Evolutionary conservation across 1,284 basidiomycete genomes (phyloP).

Genomic region (Hemileia vastatrix): DNA sequence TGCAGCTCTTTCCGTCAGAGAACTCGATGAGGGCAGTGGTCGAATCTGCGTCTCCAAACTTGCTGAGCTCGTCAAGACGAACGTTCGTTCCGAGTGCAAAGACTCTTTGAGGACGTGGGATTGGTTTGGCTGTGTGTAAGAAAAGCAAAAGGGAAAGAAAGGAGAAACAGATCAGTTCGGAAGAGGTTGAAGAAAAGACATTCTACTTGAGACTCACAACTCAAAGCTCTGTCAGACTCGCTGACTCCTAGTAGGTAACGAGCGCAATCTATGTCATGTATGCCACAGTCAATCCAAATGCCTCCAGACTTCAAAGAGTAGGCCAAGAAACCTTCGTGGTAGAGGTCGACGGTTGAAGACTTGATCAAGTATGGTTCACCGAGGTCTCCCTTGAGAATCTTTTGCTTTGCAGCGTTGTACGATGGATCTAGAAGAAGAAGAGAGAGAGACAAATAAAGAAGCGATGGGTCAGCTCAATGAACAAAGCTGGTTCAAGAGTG

Average conservation of each 20-base stretch:
- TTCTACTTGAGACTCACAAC: not conserved
- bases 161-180: too few species aligned
- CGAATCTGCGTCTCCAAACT: slow-evolving; percentile 11
- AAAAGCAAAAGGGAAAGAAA: not conserved
- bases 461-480: too few species aligned
- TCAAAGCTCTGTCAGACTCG: not conserved
- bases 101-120: not conserved
- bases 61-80: not conserved
- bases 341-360: slow-evolving; percentile 7
- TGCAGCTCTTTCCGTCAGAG: not conserved
- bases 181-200: not conserved
- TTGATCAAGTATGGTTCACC: not conserved
- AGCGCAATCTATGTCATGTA: slow-evolving; percentile 11
- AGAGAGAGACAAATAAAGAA: too few species aligned
- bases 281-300: slow-evolving; percentile 12
- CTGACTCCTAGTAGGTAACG: slow-evolving; percentile 1
- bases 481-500: too few species aligned
- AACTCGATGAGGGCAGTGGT: not conserved
- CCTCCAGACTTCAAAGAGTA: slow-evolving; percentile 7
- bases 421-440: not conserved
- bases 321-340: not conserved
- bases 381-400: not conserved
- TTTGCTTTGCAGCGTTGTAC: not conserved
- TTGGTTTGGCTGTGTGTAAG: not conserved
- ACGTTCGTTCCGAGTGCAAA: slow-evolving; percentile 1